Conservation (phyloP, 2,329 filamentous ascomycete species). For the Cercospora zeina region DNA sequence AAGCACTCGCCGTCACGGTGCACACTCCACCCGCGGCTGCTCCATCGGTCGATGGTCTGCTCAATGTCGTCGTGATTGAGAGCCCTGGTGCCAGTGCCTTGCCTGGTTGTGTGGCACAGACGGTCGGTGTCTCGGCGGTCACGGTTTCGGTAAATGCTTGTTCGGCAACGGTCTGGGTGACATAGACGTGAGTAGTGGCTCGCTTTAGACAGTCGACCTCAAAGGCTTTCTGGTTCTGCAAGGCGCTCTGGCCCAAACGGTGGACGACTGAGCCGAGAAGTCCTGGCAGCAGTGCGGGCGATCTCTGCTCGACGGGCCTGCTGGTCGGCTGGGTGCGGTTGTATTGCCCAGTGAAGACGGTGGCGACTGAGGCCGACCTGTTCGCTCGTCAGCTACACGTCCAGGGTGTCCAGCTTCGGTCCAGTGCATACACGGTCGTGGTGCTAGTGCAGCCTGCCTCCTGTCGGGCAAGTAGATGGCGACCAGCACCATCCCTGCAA, state of each 20-base stretch:
- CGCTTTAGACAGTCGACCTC: constrained; percentile 33
- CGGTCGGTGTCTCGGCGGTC: constrained; percentile 28
- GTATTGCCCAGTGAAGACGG: constrained; percentile 33
- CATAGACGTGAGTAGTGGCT: constrained; percentile 30
- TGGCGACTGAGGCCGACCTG: constrained; percentile 26
- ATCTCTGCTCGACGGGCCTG: constrained; percentile 21
- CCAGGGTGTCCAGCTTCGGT: not conserved
- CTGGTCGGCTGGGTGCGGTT: constrained; percentile 28
- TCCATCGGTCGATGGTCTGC: constrained; percentile 5
- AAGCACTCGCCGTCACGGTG: constrained; percentile 29
- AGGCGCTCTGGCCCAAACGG: constrained; percentile 25
- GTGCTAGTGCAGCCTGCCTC: constrained; percentile 26
- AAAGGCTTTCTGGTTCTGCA: constrained; percentile 24
- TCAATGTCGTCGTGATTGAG: constrained; percentile 29
- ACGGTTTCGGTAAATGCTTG: constrained; percentile 28
- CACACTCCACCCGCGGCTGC: constrained; percentile 24
- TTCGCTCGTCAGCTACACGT: not conserved
- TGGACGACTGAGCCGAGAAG: constrained; percentile 24
- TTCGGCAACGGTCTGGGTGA: constrained; percentile 25
- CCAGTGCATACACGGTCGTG: constrained; percentile 26
- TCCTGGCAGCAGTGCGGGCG: constrained; percentile 12
- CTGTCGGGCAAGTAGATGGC: constrained; percentile 8
- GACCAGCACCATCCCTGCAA: constrained; percentile 8
- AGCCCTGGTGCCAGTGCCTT: constrained; percentile 20
- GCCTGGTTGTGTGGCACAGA: constrained; percentile 23